These are phyloP conservation scores for Trematosphaeria pertusa DNA, from an alignment of 2,329 filamentous ascomycete genomes.

Conservation along the genomic window DNA sequence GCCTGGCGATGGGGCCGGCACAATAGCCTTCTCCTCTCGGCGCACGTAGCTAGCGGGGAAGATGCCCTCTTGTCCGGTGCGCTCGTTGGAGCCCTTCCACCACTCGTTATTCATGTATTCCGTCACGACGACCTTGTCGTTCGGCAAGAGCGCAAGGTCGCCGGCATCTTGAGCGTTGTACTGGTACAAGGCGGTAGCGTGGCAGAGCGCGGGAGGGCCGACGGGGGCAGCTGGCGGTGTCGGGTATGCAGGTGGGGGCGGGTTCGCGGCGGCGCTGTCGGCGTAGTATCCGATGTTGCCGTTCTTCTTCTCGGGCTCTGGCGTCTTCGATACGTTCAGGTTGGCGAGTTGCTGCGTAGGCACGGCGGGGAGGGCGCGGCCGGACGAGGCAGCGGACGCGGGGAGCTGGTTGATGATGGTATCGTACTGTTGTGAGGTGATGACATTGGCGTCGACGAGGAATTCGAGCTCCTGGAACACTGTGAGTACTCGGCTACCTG, in stretches of 20 bases:
- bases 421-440: constrained; percentile 77
- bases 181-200: constrained; percentile 82
- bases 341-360: constrained; percentile 43
- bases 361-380: constrained; percentile 31
- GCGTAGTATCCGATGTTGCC: constrained; percentile 53
- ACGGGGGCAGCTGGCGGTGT: constrained; percentile 58
- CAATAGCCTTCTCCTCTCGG: constrained; percentile 67
- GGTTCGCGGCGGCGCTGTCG: constrained; percentile 44
- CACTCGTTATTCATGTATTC: constrained; percentile 98
- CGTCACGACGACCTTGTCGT: constrained; percentile 79
- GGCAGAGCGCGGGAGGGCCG: constrained; percentile 64
- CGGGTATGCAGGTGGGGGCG: constrained; percentile 54
- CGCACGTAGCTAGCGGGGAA: constrained; percentile 92
- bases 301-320: constrained; percentile 43
- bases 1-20: constrained; percentile 47
- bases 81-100: constrained; percentile 89
- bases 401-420: constrained; percentile 78
- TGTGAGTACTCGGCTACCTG: not conserved
- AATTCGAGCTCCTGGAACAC: constrained; percentile 80
- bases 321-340: constrained; percentile 38
- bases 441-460: constrained; percentile 81
- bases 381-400: constrained; percentile 70
- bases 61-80: constrained; percentile 86
- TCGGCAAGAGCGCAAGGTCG: constrained; percentile 80
- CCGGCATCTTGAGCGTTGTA: constrained; percentile 82